Conservation (phyloP, 2,329 filamentous ascomycete species). For the Aspergillus pseudotamarii region DNA sequence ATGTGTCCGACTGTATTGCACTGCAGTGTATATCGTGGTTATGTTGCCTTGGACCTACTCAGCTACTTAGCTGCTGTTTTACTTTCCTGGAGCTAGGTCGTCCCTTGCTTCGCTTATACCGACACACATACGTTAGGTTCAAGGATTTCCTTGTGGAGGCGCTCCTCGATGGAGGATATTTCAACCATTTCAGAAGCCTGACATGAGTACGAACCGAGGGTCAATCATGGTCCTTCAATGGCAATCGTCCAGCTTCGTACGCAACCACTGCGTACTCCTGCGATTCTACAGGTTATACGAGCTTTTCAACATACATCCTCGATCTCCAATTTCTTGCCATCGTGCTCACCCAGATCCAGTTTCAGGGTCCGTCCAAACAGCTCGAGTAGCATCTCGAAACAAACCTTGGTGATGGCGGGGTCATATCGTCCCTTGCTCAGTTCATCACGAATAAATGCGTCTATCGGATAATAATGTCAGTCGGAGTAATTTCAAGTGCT, state of each 20-base stretch:
- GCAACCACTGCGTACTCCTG: not conserved
- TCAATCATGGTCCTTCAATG: not conserved
- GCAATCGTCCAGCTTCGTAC: not conserved
- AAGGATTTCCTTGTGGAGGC: not conserved
- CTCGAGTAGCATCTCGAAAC: slow-evolving; percentile 88
- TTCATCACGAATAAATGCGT: slow-evolving; percentile 93
- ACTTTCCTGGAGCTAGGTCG: not conserved
- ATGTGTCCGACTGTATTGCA: not conserved
- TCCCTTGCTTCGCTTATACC: not conserved
- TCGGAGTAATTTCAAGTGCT: not conserved
- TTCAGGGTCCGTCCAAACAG: slow-evolving; percentile 78
- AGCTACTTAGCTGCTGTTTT: not conserved
- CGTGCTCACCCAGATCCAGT: slow-evolving; percentile 72
- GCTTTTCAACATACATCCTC: slow-evolving; percentile 69
- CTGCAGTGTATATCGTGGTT: not conserved
- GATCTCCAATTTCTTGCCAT: slow-evolving; percentile 62
- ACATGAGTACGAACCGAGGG: not conserved
- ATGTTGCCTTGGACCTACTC: not conserved
- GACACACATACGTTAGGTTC: not conserved
- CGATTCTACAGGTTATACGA: not conserved
- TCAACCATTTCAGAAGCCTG: not conserved
- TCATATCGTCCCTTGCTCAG: slow-evolving; percentile 93
- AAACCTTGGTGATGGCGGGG: slow-evolving; percentile 80
- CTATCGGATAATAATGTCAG: slow-evolving; percentile 33
- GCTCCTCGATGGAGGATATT: not conserved